These are phyloP conservation scores for Skeletonema grethae DNA, from an alignment of 108 stramenopile genomes.

Conservation along the genomic window DNA sequence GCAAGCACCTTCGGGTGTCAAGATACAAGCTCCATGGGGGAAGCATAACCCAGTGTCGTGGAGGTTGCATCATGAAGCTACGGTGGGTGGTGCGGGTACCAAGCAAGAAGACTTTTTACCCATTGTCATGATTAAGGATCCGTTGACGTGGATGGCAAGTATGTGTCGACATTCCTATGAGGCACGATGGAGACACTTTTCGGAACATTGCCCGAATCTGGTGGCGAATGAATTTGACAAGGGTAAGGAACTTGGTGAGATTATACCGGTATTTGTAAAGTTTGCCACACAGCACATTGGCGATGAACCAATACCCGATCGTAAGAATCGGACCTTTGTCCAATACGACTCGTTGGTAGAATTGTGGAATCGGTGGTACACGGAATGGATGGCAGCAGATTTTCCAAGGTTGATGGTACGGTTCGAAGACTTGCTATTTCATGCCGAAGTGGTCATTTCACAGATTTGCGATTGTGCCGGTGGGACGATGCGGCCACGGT, in stretches of 20 bases:
- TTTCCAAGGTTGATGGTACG: constrained; percentile 84
- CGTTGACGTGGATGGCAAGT: constrained; percentile 82
- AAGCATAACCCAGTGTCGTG: constrained; percentile 77
- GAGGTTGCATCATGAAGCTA: constrained; percentile 38
- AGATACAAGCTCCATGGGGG: constrained; percentile 81
- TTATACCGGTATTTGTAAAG: constrained; percentile 16
- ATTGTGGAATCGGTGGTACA: constrained; percentile 77
- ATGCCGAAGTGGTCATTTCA: constrained; percentile 59
- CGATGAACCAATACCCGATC: constrained; percentile 23
- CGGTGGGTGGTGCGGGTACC: not conserved
- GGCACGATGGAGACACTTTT: constrained; percentile 56
- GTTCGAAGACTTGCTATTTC: constrained; percentile 85
- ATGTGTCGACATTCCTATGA: constrained; percentile 82
- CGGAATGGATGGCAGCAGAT: constrained; percentile 57
- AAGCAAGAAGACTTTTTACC: constrained; percentile 57
- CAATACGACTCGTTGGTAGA: constrained; percentile 60
- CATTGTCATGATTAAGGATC: constrained; percentile 85
- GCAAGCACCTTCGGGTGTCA: constrained; percentile 30
- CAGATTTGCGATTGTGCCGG: constrained; percentile 73
- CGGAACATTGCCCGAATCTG: constrained; percentile 71
- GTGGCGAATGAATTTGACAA: constrained; percentile 56
- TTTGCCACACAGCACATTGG: constrained; percentile 42
- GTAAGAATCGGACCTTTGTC: constrained; percentile 40
- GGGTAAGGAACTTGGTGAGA: constrained; percentile 15
- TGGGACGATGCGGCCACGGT: constrained; percentile 45